phyloP scores from a whole-genome alignment of 2,329 filamentous ascomycete genomes.

The Colletotrichum caudatum region DNA sequence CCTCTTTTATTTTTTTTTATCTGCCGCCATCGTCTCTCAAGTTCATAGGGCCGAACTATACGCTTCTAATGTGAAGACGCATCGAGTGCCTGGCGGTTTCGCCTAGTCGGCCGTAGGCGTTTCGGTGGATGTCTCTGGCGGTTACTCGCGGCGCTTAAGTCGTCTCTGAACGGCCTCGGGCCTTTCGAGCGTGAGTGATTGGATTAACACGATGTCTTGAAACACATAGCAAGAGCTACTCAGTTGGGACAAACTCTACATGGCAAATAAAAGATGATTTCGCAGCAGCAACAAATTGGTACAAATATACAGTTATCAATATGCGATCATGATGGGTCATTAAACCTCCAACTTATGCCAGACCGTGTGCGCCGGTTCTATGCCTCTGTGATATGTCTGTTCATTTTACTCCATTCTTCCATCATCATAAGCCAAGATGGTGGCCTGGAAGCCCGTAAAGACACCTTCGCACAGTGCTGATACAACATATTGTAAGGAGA shows the following conservation, averaged over 20 bases:
- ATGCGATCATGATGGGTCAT: neutral
- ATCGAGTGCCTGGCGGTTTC: neutral
- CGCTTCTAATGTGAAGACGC: neutral
- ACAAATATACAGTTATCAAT: slow-evolving; percentile 11
- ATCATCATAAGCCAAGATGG: neutral
- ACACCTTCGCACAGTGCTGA: slow-evolving; percentile 1
- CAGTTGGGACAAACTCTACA: neutral
- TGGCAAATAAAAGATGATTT: neutral
- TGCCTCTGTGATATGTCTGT: slow-evolving; percentile 3
- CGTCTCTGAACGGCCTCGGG: neutral
- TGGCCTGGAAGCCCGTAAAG: neutral
- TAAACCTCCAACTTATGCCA: neutral
- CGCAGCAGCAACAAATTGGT: neutral
- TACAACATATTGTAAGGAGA: neutral
- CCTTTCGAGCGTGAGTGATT: neutral
- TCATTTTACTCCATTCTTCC: neutral
- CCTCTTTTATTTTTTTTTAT: neutral
- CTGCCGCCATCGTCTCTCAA: neutral
- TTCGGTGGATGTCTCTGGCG: neutral
- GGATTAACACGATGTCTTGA: neutral
- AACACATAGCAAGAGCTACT: neutral
- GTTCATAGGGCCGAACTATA: too few relatives aligned
- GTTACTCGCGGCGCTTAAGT: neutral
- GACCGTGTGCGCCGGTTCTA: slow-evolving; percentile 1
- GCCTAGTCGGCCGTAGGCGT: neutral